Conservation (phyloP, 2,329 filamentous ascomycete genomes). For the Colletotrichum lindemuthianum region DNA sequence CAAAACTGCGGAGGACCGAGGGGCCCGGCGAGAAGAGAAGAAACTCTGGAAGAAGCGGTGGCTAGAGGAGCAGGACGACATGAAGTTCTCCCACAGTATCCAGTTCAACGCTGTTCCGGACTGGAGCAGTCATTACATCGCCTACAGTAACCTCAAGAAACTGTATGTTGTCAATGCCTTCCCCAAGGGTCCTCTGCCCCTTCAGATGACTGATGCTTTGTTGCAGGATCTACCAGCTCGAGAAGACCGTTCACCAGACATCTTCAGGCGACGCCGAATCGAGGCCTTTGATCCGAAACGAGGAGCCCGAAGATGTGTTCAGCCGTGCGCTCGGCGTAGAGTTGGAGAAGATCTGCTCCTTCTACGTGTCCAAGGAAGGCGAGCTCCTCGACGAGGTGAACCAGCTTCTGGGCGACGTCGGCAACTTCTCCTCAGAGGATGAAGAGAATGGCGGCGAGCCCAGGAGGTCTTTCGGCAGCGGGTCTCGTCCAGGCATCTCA, state of each 20-base stretch:
- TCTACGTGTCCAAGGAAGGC: conserved; percentile 88
- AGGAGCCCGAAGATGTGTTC: conserved; percentile 85
- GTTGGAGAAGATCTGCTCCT: conserved; percentile 91
- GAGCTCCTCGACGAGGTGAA: conserved; percentile 87
- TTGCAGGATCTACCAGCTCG: conserved; percentile 88
- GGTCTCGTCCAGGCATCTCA: conserved; percentile 38
- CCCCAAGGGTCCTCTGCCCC: background rate
- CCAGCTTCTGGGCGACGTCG: conserved; percentile 79
- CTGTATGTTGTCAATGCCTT: conserved; percentile 67
- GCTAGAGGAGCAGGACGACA: conserved; percentile 82
- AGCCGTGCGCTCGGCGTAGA: conserved; percentile 84
- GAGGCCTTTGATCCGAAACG: conserved; percentile 79
- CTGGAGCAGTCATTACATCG: conserved; percentile 98
- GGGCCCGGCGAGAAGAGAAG: conserved; percentile 53
- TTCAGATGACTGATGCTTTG: conserved; percentile 13
- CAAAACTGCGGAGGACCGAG: conserved; percentile 44
- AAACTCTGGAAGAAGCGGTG: conserved; percentile 72
- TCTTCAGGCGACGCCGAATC: conserved; percentile 79
- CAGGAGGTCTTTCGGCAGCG: conserved; percentile 37
- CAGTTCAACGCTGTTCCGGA: conserved; percentile 99
- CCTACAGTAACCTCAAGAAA: conserved; percentile 99
- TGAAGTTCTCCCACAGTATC: conserved; percentile 99
- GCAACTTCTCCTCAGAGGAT: conserved; percentile 66
- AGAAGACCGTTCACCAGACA: conserved; percentile 80
- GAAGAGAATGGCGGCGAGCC: conserved; percentile 35